Evolutionary conservation across 129 eudicot genomes (phyloP).

Genomic region (Mikania micrantha): DNA sequence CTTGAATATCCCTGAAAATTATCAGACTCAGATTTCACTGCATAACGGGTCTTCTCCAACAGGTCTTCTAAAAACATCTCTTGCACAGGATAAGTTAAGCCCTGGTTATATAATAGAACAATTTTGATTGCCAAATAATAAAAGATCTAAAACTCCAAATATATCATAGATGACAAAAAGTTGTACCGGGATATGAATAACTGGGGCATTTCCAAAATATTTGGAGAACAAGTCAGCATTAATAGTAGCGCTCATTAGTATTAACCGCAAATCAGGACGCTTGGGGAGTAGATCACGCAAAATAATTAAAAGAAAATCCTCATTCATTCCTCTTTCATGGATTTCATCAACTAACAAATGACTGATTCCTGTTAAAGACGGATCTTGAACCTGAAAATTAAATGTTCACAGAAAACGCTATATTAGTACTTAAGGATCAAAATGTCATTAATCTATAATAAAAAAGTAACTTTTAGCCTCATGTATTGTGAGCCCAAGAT

Average conservation of each 20-base stretch:
- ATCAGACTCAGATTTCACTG: constrained; percentile 52
- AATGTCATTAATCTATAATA: neutral
- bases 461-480: too few relatives aligned
- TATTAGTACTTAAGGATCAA: neutral
- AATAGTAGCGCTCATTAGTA: constrained; percentile 95
- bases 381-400: constrained; percentile 74
- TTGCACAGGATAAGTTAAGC: constrained; percentile 76
- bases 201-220: constrained; percentile 76
- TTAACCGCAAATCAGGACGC: constrained; percentile 77
- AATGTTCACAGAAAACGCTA: neutral
- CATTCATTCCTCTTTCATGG: constrained; percentile 98
- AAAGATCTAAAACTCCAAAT: neutral
- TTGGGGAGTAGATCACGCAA: constrained; percentile 83
- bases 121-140: neutral
- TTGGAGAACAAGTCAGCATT: constrained; percentile 90
- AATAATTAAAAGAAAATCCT: constrained; percentile 80
- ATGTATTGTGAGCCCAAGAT: too few relatives aligned
- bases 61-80: constrained; percentile 86
- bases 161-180: neutral
- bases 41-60: constrained; percentile 66
- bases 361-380: constrained; percentile 66
- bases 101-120: constrained; percentile 38
- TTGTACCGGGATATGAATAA: constrained; percentile 76
- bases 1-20: constrained; percentile 52
- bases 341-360: constrained; percentile 91